Percentiles rank a stretch among this genome's conserved stretches.
phyloP scores from a whole-genome alignment of 108 stramenopile genomes.

The Cyclotella atomus region DNA sequence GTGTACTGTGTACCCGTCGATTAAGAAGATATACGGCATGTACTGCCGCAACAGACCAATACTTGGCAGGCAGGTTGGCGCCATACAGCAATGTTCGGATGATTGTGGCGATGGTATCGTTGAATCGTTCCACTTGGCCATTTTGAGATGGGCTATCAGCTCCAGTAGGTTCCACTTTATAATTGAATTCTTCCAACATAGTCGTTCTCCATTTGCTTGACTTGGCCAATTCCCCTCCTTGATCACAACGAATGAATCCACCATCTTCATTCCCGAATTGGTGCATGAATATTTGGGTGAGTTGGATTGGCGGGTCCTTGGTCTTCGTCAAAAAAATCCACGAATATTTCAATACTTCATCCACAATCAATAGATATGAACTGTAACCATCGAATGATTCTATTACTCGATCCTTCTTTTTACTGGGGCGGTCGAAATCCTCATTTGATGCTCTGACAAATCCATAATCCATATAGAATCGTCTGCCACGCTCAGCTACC shows the following conservation, averaged over 20 bases:
- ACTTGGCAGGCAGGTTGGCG: background rate
- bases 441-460: constrained; percentile 14
- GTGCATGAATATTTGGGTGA: background rate
- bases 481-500: background rate
- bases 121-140: background rate
- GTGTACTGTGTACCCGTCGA: background rate
- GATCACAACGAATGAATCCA: background rate
- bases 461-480: constrained; percentile 26
- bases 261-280: background rate
- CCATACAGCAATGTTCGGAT: background rate
- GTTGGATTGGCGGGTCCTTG: background rate
- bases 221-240: constrained; percentile 4
- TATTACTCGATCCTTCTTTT: background rate
- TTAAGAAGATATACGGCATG: constrained; percentile 9
- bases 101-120: background rate
- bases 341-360: background rate
- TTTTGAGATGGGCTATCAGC: constrained; percentile 7
- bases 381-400: constrained; percentile 8
- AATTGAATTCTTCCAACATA: background rate
- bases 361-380: background rate
- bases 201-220: background rate
- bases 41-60: background rate
- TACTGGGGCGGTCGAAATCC: background rate
- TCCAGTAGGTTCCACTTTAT: constrained; percentile 1
- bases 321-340: background rate